Evolutionary conservation across 768 basidiomycete species (phyloP), one percentile per base, ranked within the genome.

Genomic region (Mycena sanguinolenta): DNA sequence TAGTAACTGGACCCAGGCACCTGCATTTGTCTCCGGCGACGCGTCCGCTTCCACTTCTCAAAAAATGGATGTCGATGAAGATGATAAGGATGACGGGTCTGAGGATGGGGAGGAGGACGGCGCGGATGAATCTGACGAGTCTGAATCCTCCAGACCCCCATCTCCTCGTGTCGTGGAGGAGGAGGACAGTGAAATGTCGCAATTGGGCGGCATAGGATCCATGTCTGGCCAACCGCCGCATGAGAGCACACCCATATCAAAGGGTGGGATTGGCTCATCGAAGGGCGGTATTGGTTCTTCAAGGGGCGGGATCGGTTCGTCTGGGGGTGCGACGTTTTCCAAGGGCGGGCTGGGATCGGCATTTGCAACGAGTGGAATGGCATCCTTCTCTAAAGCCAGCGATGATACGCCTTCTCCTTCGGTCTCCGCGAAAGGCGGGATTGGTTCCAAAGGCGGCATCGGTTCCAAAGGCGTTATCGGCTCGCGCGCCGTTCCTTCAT

Each of bases 1-100:
- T 73, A 86, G 81, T 21, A 88, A 93, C 78, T 94, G 93, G 89
- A 86, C 92, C 28, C 92, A 91, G 82, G 90, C 91, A 3, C 94
- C 94, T 16, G 87, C 91, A 1, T 95, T 95, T 76, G 88, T 93
- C 16, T 86, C 89, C 1, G 84, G 90, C 21, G 86, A 89, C 68
- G 85, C 84, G 74, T 71, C 68, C 27, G 59, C 28, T 17, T 59
- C 62, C 36, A n/a, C n/a, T n/a, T n/a, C n/a, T n/a, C n/a, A n/a
- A n/a, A 82, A 84, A 38, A 82, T 86, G 44, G 86, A 89, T 52
- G 79, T 83, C 57, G 80, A 85, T 3, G 70, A 75, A 12, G 55
- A 74, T 36, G 75, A 75, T 28, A 78, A 78, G 25, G 79, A 74
- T 39, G 81, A 80, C 30, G 81, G 75, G 23, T 75, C 67, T 8